Evolutionary conservation across 2,329 filamentous ascomycete genomes (phyloP).

Genomic region (Byssoonygena ceratinophila): DNA sequence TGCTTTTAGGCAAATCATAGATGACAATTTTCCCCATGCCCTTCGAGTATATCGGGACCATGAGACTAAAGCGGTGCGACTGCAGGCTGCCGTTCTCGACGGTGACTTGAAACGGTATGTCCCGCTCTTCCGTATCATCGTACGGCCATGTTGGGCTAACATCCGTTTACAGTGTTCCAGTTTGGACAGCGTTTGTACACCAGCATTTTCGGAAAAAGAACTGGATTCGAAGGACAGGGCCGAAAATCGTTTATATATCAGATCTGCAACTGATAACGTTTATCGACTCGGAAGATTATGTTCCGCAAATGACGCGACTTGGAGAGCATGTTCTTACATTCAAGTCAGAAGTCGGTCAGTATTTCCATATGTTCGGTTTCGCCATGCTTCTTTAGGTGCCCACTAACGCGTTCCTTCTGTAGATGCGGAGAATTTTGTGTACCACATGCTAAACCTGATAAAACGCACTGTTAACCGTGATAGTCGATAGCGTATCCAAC

Average conservation of each 20-base stretch:
- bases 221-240: slow-evolving; percentile 40
- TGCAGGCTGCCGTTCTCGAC: slow-evolving; percentile 47
- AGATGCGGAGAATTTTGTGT: slow-evolving; percentile 34
- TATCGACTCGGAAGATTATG: slow-evolving; percentile 39
- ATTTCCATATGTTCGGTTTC: not conserved
- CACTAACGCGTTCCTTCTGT: slow-evolving; percentile 11
- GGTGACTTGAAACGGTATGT: slow-evolving; percentile 43
- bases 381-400: not conserved
- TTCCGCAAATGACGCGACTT: slow-evolving; percentile 27
- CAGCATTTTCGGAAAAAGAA: slow-evolving; percentile 36
- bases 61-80: slow-evolving; percentile 42
- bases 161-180: slow-evolving; percentile 37
- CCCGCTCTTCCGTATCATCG: not conserved
- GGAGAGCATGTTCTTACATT: slow-evolving; percentile 36
- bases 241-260: slow-evolving; percentile 40
- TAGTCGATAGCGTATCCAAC: not conserved
- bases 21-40: slow-evolving; percentile 44
- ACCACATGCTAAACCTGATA: slow-evolving; percentile 25
- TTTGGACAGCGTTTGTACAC: slow-evolving; percentile 52
- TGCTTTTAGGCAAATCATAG: slow-evolving; percentile 40
- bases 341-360: slow-evolving; percentile 23
- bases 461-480: not conserved
- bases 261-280: slow-evolving; percentile 46
- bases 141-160: not conserved
- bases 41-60: slow-evolving; percentile 46